Evolutionary conservation across 345 rosid species (phyloP).

Genomic region (Erodium maritimum): DNA sequence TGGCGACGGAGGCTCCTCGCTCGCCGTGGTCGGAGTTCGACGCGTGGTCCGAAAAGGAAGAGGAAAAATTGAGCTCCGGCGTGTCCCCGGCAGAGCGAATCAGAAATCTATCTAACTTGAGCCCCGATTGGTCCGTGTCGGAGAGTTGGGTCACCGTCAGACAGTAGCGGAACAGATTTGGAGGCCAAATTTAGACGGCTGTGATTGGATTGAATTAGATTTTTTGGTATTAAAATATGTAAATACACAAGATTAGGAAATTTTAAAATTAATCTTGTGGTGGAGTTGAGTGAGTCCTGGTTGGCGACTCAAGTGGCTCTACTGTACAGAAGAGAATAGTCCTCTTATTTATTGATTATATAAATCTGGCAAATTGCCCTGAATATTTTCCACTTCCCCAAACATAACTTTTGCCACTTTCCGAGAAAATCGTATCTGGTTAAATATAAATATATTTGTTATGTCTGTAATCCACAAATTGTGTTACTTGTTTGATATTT

Average conservation of each 20-base stretch:
- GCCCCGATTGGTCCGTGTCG: not conserved
- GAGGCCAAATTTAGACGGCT: not conserved
- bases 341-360: no score
- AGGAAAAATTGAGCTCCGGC: not conserved
- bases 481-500: no score
- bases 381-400: not conserved
- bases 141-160: slow-evolving; percentile 1
- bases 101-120: not conserved
- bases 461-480: not conserved
- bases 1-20: not conserved
- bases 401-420: not conserved
- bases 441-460: no score
- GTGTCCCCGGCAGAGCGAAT: not conserved
- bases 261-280: no score
- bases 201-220: not conserved
- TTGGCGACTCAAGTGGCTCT: not conserved
- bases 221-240: not conserved
- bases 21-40: not conserved
- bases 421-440: not conserved
- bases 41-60: not conserved
- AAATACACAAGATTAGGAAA: not conserved
- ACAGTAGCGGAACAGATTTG: not conserved
- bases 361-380: not conserved
- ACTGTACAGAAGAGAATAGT: not conserved
- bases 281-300: not conserved